Evolutionary conservation across 305 asterid species (phyloP).

Genomic region (Fraxinus angustifolia): DNA sequence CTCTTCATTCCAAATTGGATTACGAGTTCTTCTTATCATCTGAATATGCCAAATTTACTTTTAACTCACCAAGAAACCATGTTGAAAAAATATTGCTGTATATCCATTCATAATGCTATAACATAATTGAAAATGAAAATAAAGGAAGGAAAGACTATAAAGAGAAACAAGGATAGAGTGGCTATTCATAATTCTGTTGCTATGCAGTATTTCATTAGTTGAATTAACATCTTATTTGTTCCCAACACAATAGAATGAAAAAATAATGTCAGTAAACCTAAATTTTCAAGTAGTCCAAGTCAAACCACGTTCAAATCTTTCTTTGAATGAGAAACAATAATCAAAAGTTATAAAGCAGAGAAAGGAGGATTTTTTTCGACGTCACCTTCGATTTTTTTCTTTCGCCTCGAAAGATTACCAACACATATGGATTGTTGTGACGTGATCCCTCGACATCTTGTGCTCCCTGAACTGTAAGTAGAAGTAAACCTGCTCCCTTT

Average conservation of each 20-base stretch:
- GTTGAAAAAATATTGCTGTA: neutral
- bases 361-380: neutral
- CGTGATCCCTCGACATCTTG: conserved; percentile 73
- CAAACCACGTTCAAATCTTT: neutral
- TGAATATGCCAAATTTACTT: conserved; percentile 18
- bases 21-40: conserved; percentile 62
- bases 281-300: neutral
- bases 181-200: neutral
- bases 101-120: neutral
- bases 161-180: neutral
- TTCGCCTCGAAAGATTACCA: conserved; percentile 66
- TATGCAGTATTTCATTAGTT: neutral
- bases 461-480: conserved; percentile 71
- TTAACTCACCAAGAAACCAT: neutral
- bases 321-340: neutral
- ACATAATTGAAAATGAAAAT: neutral
- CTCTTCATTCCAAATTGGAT: conserved; percentile 86
- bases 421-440: conserved; percentile 71
- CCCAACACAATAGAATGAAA: neutral
- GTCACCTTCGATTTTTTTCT: conserved; percentile 66
- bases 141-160: neutral
- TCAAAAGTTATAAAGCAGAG: neutral
- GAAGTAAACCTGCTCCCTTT: conserved; percentile 65
- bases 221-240: neutral
- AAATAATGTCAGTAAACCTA: neutral